Conservation (phyloP, 805 yeast genomes). For the Metschnikowia lunata region DNA sequence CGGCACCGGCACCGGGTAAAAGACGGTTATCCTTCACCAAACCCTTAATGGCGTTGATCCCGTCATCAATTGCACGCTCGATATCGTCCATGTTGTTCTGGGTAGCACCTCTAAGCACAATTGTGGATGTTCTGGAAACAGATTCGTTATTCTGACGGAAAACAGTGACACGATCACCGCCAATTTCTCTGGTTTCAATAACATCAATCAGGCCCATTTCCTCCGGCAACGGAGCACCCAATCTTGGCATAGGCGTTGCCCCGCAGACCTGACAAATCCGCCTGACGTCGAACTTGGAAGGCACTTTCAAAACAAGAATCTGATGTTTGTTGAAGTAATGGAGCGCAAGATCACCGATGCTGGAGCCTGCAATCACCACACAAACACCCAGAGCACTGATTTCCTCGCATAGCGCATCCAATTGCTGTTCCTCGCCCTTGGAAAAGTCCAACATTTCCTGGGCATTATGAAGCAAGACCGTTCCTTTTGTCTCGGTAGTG, state of each 20-base stretch:
- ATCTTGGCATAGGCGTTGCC: constrained; percentile 89
- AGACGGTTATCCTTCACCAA: constrained; percentile 73
- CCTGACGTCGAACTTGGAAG: constrained; percentile 90
- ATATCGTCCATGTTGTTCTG: constrained; percentile 89
- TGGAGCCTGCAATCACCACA: constrained; percentile 92
- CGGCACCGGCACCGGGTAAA: constrained; percentile 95
- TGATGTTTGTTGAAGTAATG: constrained; percentile 88
- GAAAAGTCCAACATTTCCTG: constrained; percentile 95
- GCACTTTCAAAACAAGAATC: constrained; percentile 81
- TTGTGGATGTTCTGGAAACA: constrained; percentile 75
- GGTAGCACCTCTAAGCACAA: constrained; percentile 93
- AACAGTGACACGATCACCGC: constrained; percentile 94
- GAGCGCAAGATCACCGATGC: constrained; percentile 86
- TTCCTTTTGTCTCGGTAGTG: constrained; percentile 97
- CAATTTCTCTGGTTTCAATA: constrained; percentile 90
- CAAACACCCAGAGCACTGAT: constrained; percentile 79
- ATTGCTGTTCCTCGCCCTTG: constrained; percentile 92
- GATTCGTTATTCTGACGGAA: constrained; percentile 73
- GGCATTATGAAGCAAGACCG: constrained; percentile 92
- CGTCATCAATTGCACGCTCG: constrained; percentile 96
- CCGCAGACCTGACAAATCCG: constrained; percentile 95
- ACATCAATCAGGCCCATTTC: constrained; percentile 86
- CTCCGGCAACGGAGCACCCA: constrained; percentile 93
- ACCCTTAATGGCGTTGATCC: constrained; percentile 88
- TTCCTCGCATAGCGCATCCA: constrained; percentile 80